Conservation (phyloP, 2,329 filamentous ascomycete species). For the Cytospora mali region DNA sequence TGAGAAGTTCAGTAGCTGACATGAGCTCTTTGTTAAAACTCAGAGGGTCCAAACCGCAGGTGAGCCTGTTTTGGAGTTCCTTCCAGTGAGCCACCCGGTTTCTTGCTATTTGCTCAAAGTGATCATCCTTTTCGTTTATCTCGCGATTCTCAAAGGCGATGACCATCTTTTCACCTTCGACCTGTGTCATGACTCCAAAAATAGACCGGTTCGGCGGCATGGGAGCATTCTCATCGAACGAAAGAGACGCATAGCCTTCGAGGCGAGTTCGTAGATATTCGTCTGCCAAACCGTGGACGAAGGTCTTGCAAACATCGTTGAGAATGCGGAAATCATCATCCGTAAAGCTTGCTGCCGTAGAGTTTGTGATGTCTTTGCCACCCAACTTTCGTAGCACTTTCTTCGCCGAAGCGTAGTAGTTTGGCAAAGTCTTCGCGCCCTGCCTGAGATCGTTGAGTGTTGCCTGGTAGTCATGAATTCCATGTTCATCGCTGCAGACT, state of each 20-base stretch:
- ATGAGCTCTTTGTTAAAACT: conserved; percentile 58
- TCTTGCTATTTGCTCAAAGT: conserved; percentile 42
- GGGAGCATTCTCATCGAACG: conserved; percentile 37
- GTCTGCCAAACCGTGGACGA: conserved; percentile 57
- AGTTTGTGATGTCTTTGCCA: conserved; percentile 53
- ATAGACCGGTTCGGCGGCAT: conserved; percentile 48
- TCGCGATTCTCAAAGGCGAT: conserved; percentile 48
- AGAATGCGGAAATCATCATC: conserved; percentile 51
- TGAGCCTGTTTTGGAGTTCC: conserved; percentile 42
- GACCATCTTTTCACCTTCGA: conserved; percentile 59
- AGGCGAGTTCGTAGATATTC: conserved; percentile 49
- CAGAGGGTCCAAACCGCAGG: conserved; percentile 50
- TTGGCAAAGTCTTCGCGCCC: conserved; percentile 42
- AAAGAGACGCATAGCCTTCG: conserved; percentile 50
- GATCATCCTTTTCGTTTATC: conserved; percentile 40
- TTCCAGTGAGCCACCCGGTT: conserved; percentile 50
- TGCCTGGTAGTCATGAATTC: conserved; percentile 9
- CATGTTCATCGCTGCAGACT: conserved; percentile 4
- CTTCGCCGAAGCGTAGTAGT: conserved; percentile 54
- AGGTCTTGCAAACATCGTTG: conserved; percentile 55
- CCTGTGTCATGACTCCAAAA: conserved; percentile 54
- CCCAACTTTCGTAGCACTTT: conserved; percentile 51
- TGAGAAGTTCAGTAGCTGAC: conserved; percentile 50
- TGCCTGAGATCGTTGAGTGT: conserved; percentile 43
- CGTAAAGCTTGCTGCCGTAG: conserved; percentile 48